Evolutionary conservation across 768 basidiomycete species (phyloP).

Genomic region (Collybia nuda): DNA sequence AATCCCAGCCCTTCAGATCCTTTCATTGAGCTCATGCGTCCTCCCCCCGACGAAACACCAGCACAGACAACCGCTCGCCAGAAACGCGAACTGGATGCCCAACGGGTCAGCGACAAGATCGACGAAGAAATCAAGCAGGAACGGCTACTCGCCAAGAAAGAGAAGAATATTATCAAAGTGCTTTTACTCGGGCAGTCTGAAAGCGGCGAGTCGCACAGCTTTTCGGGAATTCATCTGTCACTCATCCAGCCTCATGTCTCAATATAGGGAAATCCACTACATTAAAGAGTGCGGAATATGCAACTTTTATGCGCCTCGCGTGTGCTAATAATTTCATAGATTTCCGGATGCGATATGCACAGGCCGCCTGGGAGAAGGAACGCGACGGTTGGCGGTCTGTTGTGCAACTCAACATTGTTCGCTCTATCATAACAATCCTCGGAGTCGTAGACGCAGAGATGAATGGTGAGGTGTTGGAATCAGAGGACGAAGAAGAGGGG

Average conservation of each 20-base stretch:
- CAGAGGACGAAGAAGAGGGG: slow-evolving; percentile 30
- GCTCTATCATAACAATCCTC: slow-evolving; percentile 66
- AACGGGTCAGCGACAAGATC: slow-evolving; percentile 52
- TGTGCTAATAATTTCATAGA: slow-evolving; percentile 36
- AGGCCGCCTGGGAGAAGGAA: slow-evolving; percentile 63
- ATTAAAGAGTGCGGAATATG: slow-evolving; percentile 50
- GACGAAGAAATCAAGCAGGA: slow-evolving; percentile 60
- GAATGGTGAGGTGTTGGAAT: slow-evolving; percentile 34
- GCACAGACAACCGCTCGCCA: slow-evolving; percentile 46
- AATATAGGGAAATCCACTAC: slow-evolving; percentile 66
- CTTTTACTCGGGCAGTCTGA: slow-evolving; percentile 66
- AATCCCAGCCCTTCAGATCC: slow-evolving; percentile 37
- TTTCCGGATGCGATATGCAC: slow-evolving; percentile 70
- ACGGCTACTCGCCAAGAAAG: slow-evolving; percentile 39
- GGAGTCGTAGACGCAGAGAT: slow-evolving; percentile 58
- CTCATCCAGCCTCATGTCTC: not conserved
- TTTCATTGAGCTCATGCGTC: slow-evolving; percentile 45
- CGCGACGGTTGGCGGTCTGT: slow-evolving; percentile 75
- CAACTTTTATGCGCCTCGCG: slow-evolving; percentile 1
- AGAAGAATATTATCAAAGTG: slow-evolving; percentile 51
- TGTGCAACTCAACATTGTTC: slow-evolving; percentile 79
- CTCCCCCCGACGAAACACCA: slow-evolving; percentile 52
- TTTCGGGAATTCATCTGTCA: slow-evolving; percentile 6
- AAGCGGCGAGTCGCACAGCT: slow-evolving; percentile 45
- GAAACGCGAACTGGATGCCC: slow-evolving; percentile 47